These are phyloP conservation scores for Pelargonium myrrhifolium DNA, from an alignment of 441 rosid genomes.

Conservation along the genomic window DNA sequence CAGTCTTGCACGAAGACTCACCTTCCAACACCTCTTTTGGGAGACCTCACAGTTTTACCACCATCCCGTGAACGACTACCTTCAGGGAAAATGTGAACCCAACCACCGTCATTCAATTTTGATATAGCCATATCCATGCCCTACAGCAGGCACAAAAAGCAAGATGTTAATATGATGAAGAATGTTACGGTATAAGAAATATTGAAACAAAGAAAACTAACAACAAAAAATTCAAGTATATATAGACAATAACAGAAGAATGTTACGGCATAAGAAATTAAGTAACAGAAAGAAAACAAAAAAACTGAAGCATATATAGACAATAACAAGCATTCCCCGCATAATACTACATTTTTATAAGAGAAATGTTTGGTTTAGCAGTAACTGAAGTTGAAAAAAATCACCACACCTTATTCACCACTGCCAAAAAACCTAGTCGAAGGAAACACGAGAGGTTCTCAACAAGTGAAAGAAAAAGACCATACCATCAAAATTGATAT, in stretches of 20 bases:
- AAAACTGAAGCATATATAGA: too few species aligned
- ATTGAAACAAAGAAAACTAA: background rate
- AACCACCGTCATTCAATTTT: slow-evolving; percentile 75
- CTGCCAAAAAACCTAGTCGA: background rate
- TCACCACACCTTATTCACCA: background rate
- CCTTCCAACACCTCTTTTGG: slow-evolving; percentile 97
- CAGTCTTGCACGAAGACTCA: slow-evolving; percentile 16
- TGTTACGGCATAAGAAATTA: too few species aligned
- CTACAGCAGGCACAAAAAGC: slow-evolving; percentile 28
- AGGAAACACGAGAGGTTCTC: background rate
- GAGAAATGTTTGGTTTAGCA: background rate
- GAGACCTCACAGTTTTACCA: slow-evolving; percentile 70
- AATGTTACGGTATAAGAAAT: too few species aligned
- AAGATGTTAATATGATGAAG: slow-evolving; percentile 4
- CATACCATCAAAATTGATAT: too few species aligned
- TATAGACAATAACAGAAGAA: too few species aligned
- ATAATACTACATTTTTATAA: too few species aligned
- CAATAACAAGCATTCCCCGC: too few species aligned
- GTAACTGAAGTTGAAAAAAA: background rate
- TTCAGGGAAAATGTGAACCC: slow-evolving; percentile 98
- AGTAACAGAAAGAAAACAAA: too few species aligned
- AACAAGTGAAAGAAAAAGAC: background rate
- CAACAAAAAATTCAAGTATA: background rate
- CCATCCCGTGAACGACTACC: slow-evolving; percentile 93
- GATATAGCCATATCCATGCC: slow-evolving; percentile 96